Percentiles rank a stretch among this genome's conserved stretches.
Conservation (phyloP, 2,329 filamentous ascomycete species). For the Trichoderma afroharzianum region DNA sequence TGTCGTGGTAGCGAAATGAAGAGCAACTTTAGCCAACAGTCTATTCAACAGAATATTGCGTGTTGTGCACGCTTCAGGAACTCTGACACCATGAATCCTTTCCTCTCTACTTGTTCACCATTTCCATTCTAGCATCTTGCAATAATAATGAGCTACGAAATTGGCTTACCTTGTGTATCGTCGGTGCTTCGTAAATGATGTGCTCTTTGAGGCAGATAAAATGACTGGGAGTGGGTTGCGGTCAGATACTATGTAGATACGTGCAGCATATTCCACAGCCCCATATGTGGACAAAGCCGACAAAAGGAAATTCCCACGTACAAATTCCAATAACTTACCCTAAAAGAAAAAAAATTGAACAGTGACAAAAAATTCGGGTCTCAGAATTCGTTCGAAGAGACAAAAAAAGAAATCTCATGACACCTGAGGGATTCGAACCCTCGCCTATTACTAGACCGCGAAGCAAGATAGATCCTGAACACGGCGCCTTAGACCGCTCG, state of each 20-base stretch:
- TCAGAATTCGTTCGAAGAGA: not conserved
- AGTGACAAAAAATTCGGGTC: not conserved
- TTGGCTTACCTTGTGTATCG: not conserved
- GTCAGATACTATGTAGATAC: accelerated
- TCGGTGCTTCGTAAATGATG: not conserved
- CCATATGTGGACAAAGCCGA: not conserved
- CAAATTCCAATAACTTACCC: not conserved
- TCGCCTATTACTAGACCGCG: constrained; percentile 31
- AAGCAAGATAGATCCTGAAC: constrained; percentile 22
- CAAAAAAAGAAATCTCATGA: constrained; percentile 17
- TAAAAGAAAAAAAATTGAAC: not conserved
- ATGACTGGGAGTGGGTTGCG: not conserved
- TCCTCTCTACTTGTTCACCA: not conserved
- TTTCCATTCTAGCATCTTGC: not conserved
- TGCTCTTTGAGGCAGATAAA: not conserved
- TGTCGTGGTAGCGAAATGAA: not conserved
- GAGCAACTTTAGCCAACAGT: not conserved
- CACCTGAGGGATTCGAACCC: constrained; percentile 33
- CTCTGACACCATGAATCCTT: not conserved
- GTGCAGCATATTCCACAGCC: not conserved
- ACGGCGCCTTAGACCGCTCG: constrained; percentile 26
- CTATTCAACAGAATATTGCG: not conserved
- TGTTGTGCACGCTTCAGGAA: not conserved
- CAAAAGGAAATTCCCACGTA: not conserved
- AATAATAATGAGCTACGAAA: accelerated